Percentiles rank a stretch among this genome's conserved stretches.
Evolutionary conservation across 331 rosid species (phyloP).

Genomic region (Pyracantha coccinea): DNA sequence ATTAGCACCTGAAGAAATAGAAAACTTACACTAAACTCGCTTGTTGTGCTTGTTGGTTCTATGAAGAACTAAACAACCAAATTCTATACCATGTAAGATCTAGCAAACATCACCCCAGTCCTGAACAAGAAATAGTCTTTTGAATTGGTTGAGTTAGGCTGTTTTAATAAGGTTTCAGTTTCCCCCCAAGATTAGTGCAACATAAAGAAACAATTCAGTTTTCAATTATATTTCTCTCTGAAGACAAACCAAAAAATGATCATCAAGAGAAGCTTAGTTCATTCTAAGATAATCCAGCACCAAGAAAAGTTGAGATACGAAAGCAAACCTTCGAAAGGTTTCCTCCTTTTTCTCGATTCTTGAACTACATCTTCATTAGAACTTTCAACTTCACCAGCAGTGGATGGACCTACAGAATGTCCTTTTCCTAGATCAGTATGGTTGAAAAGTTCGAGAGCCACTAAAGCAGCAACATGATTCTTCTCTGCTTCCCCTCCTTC

Average conservation of each 20-base stretch:
- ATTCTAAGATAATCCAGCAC: neutral
- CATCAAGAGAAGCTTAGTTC: neutral
- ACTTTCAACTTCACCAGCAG: conserved; percentile 32
- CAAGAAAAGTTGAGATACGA: conserved; percentile 7
- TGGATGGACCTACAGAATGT: conserved; percentile 15
- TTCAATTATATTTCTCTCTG: neutral
- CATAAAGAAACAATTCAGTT: neutral
- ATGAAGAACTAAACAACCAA: too few species aligned
- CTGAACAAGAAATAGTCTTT: neutral
- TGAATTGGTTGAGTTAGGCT: neutral
- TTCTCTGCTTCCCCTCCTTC: conserved; percentile 29
- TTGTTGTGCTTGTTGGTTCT: neutral
- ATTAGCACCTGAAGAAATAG: neutral
- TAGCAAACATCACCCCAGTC: neutral
- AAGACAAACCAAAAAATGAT: neutral
- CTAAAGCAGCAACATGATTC: conserved; percentile 21
- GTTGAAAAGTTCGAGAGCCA: conserved; percentile 57
- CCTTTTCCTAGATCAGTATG: conserved; percentile 28
- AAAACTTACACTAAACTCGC: neutral
- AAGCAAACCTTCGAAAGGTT: conserved; percentile 41
- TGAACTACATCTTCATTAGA: conserved; percentile 12
- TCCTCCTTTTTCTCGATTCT: conserved; percentile 63
- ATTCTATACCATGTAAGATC: neutral
- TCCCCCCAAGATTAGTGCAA: neutral
- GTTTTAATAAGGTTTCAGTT: neutral